Evolutionary conservation across 495 filamentous ascomycete genomes (phyloP), one percentile per base, ranked within the genome.

Genomic region (Bryoglossum gracile): DNA sequence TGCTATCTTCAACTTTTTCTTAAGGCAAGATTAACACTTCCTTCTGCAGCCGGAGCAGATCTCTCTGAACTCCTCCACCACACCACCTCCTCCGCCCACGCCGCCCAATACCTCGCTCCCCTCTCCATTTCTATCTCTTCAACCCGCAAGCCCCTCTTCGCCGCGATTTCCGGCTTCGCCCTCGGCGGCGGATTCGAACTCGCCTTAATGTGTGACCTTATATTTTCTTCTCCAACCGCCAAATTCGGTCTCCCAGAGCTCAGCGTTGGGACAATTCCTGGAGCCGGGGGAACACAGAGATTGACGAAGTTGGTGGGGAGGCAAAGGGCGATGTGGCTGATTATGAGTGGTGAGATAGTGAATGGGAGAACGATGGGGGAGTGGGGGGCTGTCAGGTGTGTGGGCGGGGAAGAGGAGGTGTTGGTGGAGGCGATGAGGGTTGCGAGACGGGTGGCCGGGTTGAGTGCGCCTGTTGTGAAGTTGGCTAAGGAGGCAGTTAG

Each of bases 171-270:
- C 5, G 49, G 49, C 3, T 52, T 52, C 25, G 42, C 49, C 21
- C 42, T 52, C 5, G 49, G 49, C 19, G 36, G 41, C 9, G 49
- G 49, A 10, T 52, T 52, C 35, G 49, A 52, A 24, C 14, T 52
- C 5, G 41, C 49, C 8, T 34, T 50, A 30, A 43, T 43, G 65
- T 68, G 65, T 35, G 70, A 73, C 54, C 62, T 73, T 26, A 69
- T 73, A 14, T 65, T 58, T 35, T 57, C 65, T 4, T 42, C 65
- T 3, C 39, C 57, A 3, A 47, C 59, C 39, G 60, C 67, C 18
- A 51, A 25, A 28, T 71, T 71, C 50, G 68, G 67, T 11, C 59
- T 70, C 1, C 70, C 70, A 0, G 70, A 73, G 48, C 56, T 73
- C 43, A 68, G 60, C 24, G 64, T 71, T 38, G 67, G 68, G 14